Evolutionary conservation across 108 stramenopile species (phyloP), one percentile per base, ranked within the genome.

Genomic region (Cyclotella distinguenda): DNA sequence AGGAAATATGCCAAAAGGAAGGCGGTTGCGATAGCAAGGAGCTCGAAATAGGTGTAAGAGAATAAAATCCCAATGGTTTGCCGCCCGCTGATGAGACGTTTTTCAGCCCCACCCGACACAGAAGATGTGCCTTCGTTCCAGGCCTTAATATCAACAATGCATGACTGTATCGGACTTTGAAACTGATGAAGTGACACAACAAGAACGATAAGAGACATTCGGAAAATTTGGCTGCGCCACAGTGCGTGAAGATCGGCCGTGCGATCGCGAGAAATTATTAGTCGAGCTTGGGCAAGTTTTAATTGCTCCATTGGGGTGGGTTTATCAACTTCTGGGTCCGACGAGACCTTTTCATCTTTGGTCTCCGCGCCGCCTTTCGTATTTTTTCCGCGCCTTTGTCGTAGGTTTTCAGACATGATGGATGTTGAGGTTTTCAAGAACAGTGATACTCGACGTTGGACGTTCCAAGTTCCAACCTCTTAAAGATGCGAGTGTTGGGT

Each of bases 201-300:
- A 34, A 84, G 50, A 36, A 84, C 64, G 23, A 86, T 31, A 26
- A 80, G 54, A 40, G 69, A 68, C 27, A 84, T 64, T 47, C 79
- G 40, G 18, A 84, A 70, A 23, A 86, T 53, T 51, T 84, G 81
- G 4, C 50, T 58, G 19, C 74, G 53, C 86, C 86, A 86, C 36
- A 68, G 59, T 49, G 61, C 42, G 53, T 86, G 85, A 1, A 75
- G 66, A 31, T 75, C 74, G 52, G 59, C 74, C 11, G 74, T 75
- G 40, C 74, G 74, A 30, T 75, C 53, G 56, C 66, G 66, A 7
- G 74, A 61, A 28, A 67, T 23, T 7, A 67, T 67, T 12, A 75
- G 74, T 55, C 28, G 61, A 33, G 59, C 66, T 15, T 63, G 53
- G 1, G 74, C 74, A n/a, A 53, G 45, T 38, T 46, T 52, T 31